These are phyloP conservation scores for Stachybotrys elegans DNA, from an alignment of 2,329 filamentous ascomycete genomes.

Conservation along the genomic window DNA sequence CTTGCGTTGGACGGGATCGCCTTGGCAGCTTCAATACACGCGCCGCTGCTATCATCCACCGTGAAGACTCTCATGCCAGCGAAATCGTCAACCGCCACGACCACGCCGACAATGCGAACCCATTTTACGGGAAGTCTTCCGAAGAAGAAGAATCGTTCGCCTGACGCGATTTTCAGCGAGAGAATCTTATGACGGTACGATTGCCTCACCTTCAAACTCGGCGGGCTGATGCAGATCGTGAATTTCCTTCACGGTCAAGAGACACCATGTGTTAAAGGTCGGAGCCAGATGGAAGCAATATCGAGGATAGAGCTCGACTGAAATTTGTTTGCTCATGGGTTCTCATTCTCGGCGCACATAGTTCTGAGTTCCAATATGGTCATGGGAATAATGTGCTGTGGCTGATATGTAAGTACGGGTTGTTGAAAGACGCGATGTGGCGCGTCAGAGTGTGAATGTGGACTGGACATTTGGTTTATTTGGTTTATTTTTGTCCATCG, in stretches of 20 bases:
- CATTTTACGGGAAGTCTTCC: constrained; percentile 73
- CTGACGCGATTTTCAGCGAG: constrained; percentile 19
- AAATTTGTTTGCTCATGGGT: constrained; percentile 41
- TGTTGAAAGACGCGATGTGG: no score
- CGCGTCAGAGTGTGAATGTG: no score
- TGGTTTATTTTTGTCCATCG: no score
- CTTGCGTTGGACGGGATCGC: constrained; percentile 2
- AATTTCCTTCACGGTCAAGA: constrained; percentile 48
- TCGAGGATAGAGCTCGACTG: constrained; percentile 46
- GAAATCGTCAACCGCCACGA: constrained; percentile 58
- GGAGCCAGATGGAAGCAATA: constrained; percentile 61
- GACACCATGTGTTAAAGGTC: constrained; percentile 56
- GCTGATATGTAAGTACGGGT: no score
- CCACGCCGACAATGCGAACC: constrained; percentile 64
- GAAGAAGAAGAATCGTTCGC: constrained; percentile 59
- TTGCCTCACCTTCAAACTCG: constrained; percentile 48
- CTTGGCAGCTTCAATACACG: constrained; percentile 44
- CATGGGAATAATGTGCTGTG: no score
- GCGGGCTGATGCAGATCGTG: constrained; percentile 38
- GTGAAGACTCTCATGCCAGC: constrained; percentile 44
- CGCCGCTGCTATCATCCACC: constrained; percentile 62
- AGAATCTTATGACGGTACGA: not conserved
- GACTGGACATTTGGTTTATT: no score
- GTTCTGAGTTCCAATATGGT: no score
- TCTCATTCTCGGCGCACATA: no score